phyloP scores from a whole-genome alignment of 2,329 filamentous ascomycete species.

The Lachnellula willkommii region DNA sequence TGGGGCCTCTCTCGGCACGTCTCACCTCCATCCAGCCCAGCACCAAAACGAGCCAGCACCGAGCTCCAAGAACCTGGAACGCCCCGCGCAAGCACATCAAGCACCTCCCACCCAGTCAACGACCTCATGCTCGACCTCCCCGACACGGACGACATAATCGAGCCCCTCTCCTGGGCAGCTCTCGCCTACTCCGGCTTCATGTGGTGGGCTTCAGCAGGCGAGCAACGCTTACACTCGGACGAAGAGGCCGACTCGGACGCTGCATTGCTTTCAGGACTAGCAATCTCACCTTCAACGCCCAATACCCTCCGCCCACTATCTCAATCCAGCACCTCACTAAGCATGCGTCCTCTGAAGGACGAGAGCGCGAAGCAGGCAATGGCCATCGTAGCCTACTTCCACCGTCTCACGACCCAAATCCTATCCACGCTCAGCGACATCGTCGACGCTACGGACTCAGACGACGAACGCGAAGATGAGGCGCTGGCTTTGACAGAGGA shows the following conservation, averaged over 20 bases:
- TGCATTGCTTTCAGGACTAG: conserved; percentile 50
- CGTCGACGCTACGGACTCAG: conserved; percentile 42
- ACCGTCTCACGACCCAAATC: conserved; percentile 64
- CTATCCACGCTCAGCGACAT: conserved; percentile 58
- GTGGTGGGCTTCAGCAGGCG: conserved; percentile 85
- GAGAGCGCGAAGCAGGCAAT: conserved; percentile 51
- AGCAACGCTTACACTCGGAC: conserved; percentile 58
- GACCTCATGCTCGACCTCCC: conserved; percentile 42
- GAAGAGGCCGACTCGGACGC: conserved; percentile 54
- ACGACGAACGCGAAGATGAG: conserved; percentile 33
- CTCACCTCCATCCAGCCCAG: conserved; percentile 15
- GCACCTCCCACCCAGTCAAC: conserved; percentile 26
- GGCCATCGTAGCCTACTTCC: conserved; percentile 74
- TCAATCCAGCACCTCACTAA: conserved; percentile 37
- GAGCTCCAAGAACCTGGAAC: conserved; percentile 17
- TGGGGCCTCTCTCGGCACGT: conserved; percentile 50
- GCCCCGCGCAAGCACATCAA: conserved; percentile 24
- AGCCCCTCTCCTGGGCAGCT: conserved; percentile 63
- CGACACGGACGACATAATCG: conserved; percentile 49
- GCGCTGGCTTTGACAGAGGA: conserved; percentile 35
- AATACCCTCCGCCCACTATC: conserved; percentile 13
- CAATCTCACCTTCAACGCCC: conserved; percentile 30
- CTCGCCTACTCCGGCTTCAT: conserved; percentile 79
- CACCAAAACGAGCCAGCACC: conserved; percentile 7
- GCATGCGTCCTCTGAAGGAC: conserved; percentile 25